A percentile compares a stretch with the other conserved stretches of the same genome.
phyloP scores from a whole-genome alignment of 108 stramenopile genomes.

The Ochromonas danica region DNA sequence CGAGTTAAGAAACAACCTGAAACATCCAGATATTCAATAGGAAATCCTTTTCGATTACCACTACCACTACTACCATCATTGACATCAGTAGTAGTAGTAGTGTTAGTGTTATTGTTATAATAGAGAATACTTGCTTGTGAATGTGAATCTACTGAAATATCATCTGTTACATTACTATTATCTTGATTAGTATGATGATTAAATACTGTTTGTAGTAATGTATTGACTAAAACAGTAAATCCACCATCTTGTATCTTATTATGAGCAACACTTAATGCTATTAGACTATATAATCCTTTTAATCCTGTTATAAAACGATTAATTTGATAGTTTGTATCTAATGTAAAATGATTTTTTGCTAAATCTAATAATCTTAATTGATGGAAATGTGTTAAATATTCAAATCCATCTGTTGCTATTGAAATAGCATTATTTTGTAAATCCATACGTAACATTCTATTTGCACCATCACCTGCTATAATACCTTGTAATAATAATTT shows the following conservation, averaged over 20 bases:
- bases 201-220: no score
- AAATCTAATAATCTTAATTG: slow-evolving; percentile 11
- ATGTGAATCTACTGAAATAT: no score
- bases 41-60: no score
- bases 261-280: background rate
- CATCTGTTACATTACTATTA: no score
- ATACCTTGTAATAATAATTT: background rate
- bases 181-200: no score
- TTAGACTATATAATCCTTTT: background rate
- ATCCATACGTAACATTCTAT: background rate
- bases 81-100: background rate
- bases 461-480: background rate
- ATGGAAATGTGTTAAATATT: background rate
- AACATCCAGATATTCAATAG: no score
- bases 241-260: slow-evolving; percentile 22
- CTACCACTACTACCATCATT: background rate
- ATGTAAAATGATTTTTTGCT: background rate
- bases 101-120: background rate
- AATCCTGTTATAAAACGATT: background rate
- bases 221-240: background rate
- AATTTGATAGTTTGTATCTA: background rate
- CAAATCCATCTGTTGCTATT: background rate
- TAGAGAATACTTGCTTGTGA: no score
- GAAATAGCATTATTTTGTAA: background rate
- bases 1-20: no score